Evolutionary conservation across 2,329 filamentous ascomycete genomes (phyloP).

Genomic region (Calonectria fujianensis): DNA sequence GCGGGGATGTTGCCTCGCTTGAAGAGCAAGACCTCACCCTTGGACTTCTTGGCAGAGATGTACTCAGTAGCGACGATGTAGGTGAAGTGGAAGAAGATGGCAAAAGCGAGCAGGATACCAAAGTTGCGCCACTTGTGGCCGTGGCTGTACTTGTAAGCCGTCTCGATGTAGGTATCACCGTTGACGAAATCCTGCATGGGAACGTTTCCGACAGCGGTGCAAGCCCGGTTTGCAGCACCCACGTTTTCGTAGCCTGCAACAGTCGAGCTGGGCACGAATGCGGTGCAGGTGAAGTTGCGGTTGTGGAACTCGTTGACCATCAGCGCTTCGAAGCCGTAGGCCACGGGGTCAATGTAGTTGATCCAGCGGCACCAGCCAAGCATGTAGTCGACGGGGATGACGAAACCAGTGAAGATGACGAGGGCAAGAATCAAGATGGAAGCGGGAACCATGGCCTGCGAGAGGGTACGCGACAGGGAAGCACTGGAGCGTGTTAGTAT

Average conservation of each 20-base stretch:
- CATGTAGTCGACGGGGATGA: constrained; percentile 68
- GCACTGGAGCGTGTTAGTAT: constrained; percentile 44
- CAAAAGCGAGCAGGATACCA: constrained; percentile 73
- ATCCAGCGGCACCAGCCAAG: constrained; percentile 82
- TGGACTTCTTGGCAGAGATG: constrained; percentile 70
- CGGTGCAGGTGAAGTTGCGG: constrained; percentile 53
- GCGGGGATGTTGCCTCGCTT: constrained; percentile 63
- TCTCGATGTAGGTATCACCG: constrained; percentile 68
- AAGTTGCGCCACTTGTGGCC: constrained; percentile 74
- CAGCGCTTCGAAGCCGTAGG: constrained; percentile 79
- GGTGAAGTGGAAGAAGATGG: constrained; percentile 66
- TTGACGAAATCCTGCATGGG: constrained; percentile 66
- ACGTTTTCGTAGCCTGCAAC: constrained; percentile 57
- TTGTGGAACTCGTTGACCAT: constrained; percentile 79
- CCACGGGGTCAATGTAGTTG: constrained; percentile 79
- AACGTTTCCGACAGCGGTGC: constrained; percentile 68
- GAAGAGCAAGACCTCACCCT: constrained; percentile 78
- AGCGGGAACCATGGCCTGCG: constrained; percentile 66
- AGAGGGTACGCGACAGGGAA: constrained; percentile 71
- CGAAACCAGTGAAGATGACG: constrained; percentile 70
- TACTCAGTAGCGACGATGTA: constrained; percentile 72
- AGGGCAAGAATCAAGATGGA: constrained; percentile 61
- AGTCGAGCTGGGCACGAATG: constrained; percentile 52
- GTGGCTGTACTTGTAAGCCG: constrained; percentile 68
- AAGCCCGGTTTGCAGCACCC: constrained; percentile 61